Evolutionary conservation across 176 grass and related monocot species (phyloP).

Genomic region (Aegilops bicornis): DNA sequence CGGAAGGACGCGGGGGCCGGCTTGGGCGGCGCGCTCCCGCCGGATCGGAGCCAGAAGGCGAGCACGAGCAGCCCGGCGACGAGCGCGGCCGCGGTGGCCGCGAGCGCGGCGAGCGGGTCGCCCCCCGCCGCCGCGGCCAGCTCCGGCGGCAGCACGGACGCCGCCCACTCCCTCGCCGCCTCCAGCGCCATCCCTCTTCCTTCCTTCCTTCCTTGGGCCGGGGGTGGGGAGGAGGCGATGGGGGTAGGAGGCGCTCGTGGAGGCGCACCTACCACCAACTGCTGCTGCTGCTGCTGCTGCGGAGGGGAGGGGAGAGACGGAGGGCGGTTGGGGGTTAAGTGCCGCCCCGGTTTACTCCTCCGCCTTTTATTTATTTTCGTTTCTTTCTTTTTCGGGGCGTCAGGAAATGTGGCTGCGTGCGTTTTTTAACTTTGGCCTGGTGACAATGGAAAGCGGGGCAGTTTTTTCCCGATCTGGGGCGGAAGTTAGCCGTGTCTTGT

Average conservation of each 20-base stretch:
- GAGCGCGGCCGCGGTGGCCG: conserved; percentile 59
- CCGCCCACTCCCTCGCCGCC: conserved; percentile 62
- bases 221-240: no score
- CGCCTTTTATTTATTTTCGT: not conserved
- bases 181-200: conserved; percentile 44
- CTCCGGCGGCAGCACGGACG: conserved; percentile 40
- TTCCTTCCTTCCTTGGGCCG: not conserved
- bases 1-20: conserved; percentile 10
- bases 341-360: not conserved
- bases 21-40: not conserved
- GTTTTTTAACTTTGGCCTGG: not conserved
- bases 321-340: not conserved
- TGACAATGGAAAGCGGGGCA: not conserved
- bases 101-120: conserved; percentile 43
- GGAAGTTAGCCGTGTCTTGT: not conserved
- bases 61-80: conserved; percentile 50
- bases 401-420: not conserved
- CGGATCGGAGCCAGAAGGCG: conserved; percentile 66
- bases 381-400: conserved; percentile 10
- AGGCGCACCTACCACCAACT: conserved; percentile 45
- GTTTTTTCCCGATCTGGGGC: not conserved
- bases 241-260: not conserved
- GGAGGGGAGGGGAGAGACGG: not conserved
- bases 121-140: conserved; percentile 45
- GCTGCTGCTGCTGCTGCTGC: not conserved